Evolutionary conservation across 2,329 filamentous ascomycete genomes (phyloP), one percentile per base, ranked within the genome.

Genomic region (Colletotrichum cordylinicola): DNA sequence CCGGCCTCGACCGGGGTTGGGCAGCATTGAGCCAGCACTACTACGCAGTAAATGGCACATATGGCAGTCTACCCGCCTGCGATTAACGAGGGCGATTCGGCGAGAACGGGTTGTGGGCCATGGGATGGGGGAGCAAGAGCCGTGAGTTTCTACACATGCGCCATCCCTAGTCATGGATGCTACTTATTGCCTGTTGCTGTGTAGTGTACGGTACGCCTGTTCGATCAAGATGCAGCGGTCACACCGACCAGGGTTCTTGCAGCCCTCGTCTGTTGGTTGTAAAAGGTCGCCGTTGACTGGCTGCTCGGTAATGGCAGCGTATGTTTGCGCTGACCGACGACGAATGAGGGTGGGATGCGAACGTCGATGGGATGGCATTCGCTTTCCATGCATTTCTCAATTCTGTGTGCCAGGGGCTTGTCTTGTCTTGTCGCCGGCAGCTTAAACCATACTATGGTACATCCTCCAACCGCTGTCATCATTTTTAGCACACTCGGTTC

Each of bases 51-150:
- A 35, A 37, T 55, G 31, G 21, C 43, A 33, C 61, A 56, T 24
- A 24, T 62, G 43, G 27, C 58, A 52, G 43, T 62, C 39, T 55
- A 55, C n/a, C 55, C 18, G 21, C n/a, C 29, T n/a, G 29, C 56
- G 37, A 72, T 37, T 27, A 55, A 67, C 65, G 64, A 73, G 61
- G 12, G 27, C 13, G 43, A 56, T 73, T 58, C 56, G 64, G 69
- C 64, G 64, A 58, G 64, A 29, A 60, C 56, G 64, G 70, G 70
- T 48, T 75, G 70, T 73, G 73, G 70, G 70, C 70, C 70, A 37
- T 33, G 52, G 31, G 39, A 27, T 52, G n/a, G 43, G 43, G 43
- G n/a, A 13, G n/a, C 43, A 55, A 62, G 60, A 70, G 52, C 69
- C 65, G 66, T 48, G 27, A 67, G 70, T 24, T 73, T 67, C 16